phyloP scores from a whole-genome alignment of 805 yeast species.

The Yarrowia keelungensis region DNA sequence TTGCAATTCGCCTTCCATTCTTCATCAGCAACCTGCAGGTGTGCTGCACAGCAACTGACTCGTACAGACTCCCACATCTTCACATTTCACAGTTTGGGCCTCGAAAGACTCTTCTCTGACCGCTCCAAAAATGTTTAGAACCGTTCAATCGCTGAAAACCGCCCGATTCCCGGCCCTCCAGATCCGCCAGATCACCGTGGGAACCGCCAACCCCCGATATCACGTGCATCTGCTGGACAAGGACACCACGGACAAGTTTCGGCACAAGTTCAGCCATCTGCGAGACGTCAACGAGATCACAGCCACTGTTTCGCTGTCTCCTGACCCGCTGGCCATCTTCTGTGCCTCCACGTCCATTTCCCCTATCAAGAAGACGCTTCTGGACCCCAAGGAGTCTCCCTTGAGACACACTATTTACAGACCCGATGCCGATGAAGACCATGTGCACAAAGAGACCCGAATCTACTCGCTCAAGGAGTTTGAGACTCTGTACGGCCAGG shows the following conservation, averaged over 20 bases:
- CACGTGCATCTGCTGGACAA: constrained; percentile 42
- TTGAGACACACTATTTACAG: constrained; percentile 42
- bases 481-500: constrained; percentile 23
- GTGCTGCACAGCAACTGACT: constrained; percentile 9
- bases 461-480: constrained; percentile 32
- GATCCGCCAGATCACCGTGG: constrained; percentile 21
- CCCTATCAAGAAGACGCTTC: constrained; percentile 11
- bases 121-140: constrained; percentile 6
- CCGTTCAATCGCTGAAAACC: neutral
- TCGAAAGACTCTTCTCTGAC: too few species aligned
- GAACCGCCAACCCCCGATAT: constrained; percentile 31
- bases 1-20: neutral
- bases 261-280: constrained; percentile 15
- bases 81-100: neutral
- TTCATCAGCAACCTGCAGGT: neutral
- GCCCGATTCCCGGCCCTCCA: neutral
- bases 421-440: constrained; percentile 40
- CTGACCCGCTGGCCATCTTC: constrained; percentile 26
- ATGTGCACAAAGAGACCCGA: constrained; percentile 13
- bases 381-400: constrained; percentile 15
- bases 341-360: constrained; percentile 18
- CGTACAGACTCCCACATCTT: neutral
- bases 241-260: constrained; percentile 41
- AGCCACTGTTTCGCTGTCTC: constrained; percentile 25
- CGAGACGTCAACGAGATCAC: constrained; percentile 25